A percentile compares a stretch with the other conserved stretches of the same genome.
Evolutionary conservation across 78 protist species (phyloP).

Genomic region (Chrysochromulina parva): DNA sequence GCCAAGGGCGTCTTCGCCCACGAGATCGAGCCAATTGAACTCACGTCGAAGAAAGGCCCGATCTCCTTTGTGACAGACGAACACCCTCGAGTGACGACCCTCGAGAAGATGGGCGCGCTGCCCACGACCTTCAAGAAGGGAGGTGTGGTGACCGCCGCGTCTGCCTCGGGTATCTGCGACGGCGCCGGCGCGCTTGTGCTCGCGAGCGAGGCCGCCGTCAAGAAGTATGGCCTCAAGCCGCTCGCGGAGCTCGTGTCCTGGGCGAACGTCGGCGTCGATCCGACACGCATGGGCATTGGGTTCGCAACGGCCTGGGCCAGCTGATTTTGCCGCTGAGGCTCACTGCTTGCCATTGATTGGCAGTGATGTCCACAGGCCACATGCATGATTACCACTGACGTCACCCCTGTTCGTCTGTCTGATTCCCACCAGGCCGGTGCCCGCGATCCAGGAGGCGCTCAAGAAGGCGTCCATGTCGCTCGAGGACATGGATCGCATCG

Average conservation of each 20-base stretch:
- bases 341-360: too few relatives aligned
- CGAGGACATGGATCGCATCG: slow-evolving; percentile 59
- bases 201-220: slow-evolving; percentile 63
- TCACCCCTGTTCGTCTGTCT: too few relatives aligned
- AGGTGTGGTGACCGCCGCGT: slow-evolving; percentile 77
- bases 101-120: slow-evolving; percentile 40
- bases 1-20: slow-evolving; percentile 45
- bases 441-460: slow-evolving; percentile 44
- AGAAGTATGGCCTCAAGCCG: slow-evolving; percentile 53
- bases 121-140: slow-evolving; percentile 67
- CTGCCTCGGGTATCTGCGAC: slow-evolving; percentile 73
- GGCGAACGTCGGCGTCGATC: slow-evolving; percentile 59
- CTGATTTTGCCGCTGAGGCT: too few relatives aligned
- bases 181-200: slow-evolving; percentile 74
- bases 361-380: too few relatives aligned
- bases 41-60: slow-evolving; percentile 28
- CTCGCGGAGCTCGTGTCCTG: slow-evolving; percentile 59
- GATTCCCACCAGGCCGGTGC: slow-evolving; percentile 46
- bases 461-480: slow-evolving; percentile 27
- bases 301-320: too few relatives aligned
- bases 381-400: too few relatives aligned
- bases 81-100: slow-evolving; percentile 46
- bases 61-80: slow-evolving; percentile 61
- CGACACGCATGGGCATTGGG: slow-evolving; percentile 62
- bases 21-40: slow-evolving; percentile 66